These are phyloP conservation scores for Aureobasidium uvarum DNA, from an alignment of 2,329 filamentous ascomycete genomes.

Conservation along the genomic window DNA sequence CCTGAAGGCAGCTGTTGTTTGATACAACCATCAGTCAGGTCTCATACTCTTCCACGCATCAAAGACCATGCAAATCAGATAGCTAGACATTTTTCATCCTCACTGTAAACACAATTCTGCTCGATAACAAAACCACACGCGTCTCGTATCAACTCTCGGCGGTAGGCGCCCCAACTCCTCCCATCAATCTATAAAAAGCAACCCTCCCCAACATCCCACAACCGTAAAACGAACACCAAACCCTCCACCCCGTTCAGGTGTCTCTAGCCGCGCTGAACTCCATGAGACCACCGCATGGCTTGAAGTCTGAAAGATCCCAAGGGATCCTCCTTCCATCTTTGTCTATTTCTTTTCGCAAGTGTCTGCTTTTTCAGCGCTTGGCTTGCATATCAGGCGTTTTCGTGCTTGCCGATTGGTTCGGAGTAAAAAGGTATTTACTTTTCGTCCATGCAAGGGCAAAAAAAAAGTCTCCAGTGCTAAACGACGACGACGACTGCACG, in stretches of 20 bases:
- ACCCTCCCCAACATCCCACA: slow-evolving; percentile 12
- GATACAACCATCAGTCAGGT: neutral
- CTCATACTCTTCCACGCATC: neutral
- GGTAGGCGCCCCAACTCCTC: neutral
- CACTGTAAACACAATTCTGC: neutral
- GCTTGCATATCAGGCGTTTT: slow-evolving; percentile 2
- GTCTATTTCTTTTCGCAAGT: neutral
- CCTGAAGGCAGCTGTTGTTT: neutral
- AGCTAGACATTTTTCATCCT: neutral
- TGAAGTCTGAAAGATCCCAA: neutral
- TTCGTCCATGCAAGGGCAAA: neutral
- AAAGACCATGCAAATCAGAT: neutral
- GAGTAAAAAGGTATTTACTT: neutral
- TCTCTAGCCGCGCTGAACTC: neutral
- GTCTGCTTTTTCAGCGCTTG: neutral
- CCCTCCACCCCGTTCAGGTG: neutral
- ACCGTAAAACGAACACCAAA: slow-evolving; percentile 3
- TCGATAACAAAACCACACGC: neutral
- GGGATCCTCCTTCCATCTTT: slow-evolving; percentile 9
- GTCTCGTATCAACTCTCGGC: neutral
- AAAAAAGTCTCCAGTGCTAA: neutral
- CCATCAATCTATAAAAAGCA: slow-evolving; percentile 12
- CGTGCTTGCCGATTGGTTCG: slow-evolving; percentile 11
- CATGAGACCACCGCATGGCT: slow-evolving; percentile 13
- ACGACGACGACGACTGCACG: too few relatives aligned